Evolutionary conservation across 768 basidiomycete species (phyloP), one percentile per base, ranked within the genome.

Genomic region (Termitomyces titanicus): DNA sequence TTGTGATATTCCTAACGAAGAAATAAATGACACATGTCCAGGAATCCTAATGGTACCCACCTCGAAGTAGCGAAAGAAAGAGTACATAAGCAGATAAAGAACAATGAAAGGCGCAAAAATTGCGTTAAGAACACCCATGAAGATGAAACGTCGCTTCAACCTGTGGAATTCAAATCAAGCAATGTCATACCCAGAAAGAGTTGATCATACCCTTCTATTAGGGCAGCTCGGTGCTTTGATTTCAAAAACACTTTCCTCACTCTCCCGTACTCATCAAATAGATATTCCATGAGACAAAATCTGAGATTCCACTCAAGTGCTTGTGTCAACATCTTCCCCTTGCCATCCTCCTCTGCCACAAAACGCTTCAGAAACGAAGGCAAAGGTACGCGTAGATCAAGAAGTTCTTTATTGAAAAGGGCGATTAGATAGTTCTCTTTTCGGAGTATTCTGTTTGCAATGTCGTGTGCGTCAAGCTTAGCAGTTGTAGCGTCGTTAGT

Each of bases 11-110:
- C 95, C 97, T 99, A 43, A 20, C n/a, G 35, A 24, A 17, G 29
- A 7, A 29, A 18, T 51, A 39, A 52, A 39, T 20, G 50, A 11
- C 45, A 33, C 34, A 38, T 68, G 18, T 67, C 31, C 33, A 24
- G 57, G 27, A 15, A n/a, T 17, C 37, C 31, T 22, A 33, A 33
- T 11, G 38, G 38, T 12, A 69, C 84, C 49, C 46, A 94, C 97
- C 79, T 99, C 97, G 58, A 99, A 99, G 69, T 99, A 99, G 3
- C 96, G 90, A 79, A 99, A 99, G 80, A 99, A 99, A 0, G 94
- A 98, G 68, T 97, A 99, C 86, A 98, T 92, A 38, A 98, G 72
- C 40, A 98, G 83, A 70, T 99, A 99, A 17, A 95, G 74, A 31
- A 98, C 91, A 64, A 99, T 98, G 73, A 98, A 96, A 0, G 97